A percentile compares a stretch with the other conserved stretches of the same genome.
phyloP scores from a whole-genome alignment of 768 basidiomycete species.

The Butyriboletus loyo region DNA sequence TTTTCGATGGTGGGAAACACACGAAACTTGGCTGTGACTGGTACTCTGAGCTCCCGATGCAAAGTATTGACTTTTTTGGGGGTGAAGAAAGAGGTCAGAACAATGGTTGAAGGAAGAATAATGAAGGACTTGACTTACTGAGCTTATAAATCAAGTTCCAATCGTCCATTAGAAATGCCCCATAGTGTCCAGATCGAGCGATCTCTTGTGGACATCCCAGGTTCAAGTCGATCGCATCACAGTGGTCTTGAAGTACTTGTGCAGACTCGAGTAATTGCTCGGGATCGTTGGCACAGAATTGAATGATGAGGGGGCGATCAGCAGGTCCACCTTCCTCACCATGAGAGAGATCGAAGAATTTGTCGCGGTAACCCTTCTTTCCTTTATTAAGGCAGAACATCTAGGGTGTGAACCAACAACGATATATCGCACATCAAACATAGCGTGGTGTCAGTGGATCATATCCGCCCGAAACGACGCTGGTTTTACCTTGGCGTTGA shows the following conservation, averaged over 20 bases:
- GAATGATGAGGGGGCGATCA: slow-evolving; percentile 85
- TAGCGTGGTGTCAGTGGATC: background rate
- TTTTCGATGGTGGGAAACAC: slow-evolving; percentile 82
- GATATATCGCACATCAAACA: background rate
- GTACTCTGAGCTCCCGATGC: slow-evolving; percentile 80
- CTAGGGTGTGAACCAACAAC: slow-evolving; percentile 30
- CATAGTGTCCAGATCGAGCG: slow-evolving; percentile 82
- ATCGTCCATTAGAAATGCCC: slow-evolving; percentile 90
- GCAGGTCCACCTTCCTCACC: slow-evolving; percentile 78
- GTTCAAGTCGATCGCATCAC: slow-evolving; percentile 95
- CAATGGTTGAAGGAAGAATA: background rate
- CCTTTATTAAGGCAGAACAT: slow-evolving; percentile 49
- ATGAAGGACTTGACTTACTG: slow-evolving; percentile 44
- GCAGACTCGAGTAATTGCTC: slow-evolving; percentile 77
- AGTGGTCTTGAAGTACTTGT: slow-evolving; percentile 66
- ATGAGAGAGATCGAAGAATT: slow-evolving; percentile 62
- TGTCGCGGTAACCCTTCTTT: slow-evolving; percentile 49
- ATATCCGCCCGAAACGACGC: background rate
- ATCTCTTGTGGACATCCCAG: slow-evolving; percentile 95
- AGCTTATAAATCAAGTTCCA: slow-evolving; percentile 86
- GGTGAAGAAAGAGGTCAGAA: background rate
- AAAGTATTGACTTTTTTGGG: slow-evolving; percentile 69
- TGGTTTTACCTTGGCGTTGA: slow-evolving; percentile 74
- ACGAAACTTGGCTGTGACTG: slow-evolving; percentile 95
- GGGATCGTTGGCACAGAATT: slow-evolving; percentile 92